phyloP scores from a whole-genome alignment of 345 rosid species.

The Gynandropsis gynandra region DNA sequence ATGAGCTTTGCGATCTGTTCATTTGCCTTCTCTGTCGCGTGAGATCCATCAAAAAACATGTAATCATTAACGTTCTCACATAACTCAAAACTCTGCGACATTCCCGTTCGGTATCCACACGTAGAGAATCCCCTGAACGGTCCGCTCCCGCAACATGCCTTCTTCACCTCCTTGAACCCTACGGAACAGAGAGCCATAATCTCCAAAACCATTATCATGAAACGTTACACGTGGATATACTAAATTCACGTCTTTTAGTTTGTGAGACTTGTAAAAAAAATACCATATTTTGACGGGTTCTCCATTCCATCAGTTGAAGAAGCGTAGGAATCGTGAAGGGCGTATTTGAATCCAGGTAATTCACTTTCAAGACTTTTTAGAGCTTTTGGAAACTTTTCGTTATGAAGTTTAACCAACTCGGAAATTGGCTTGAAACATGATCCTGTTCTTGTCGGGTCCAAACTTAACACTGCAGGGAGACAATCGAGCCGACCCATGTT shows the following conservation, averaged over 20 bases:
- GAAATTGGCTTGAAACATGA: constrained; percentile 41
- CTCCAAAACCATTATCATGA: too few relatives aligned
- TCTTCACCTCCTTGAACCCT: constrained; percentile 56
- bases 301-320: constrained; percentile 36
- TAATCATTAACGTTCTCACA: constrained; percentile 28
- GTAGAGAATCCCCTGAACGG: constrained; percentile 46
- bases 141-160: constrained; percentile 72
- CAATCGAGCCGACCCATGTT: constrained; percentile 55
- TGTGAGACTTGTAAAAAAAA: too few relatives aligned
- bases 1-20: constrained; percentile 34
- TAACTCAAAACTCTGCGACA: constrained; percentile 15
- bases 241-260: too few relatives aligned
- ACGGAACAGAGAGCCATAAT: too few relatives aligned
- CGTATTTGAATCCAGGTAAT: constrained; percentile 50
- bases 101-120: constrained; percentile 36
- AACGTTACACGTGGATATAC: too few relatives aligned
- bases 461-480: constrained; percentile 38
- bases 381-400: constrained; percentile 40
- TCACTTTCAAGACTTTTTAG: constrained; percentile 32
- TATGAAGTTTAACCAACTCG: constrained; percentile 40
- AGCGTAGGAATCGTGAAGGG: constrained; percentile 45
- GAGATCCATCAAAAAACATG: constrained; percentile 34
- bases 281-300: constrained; percentile 58
- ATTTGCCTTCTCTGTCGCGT: constrained; percentile 32
- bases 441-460: constrained; percentile 29